These are phyloP conservation scores for Neofusicoccum umdonicola DNA, from an alignment of 2,329 filamentous ascomycete species.

Conservation along the genomic window DNA sequence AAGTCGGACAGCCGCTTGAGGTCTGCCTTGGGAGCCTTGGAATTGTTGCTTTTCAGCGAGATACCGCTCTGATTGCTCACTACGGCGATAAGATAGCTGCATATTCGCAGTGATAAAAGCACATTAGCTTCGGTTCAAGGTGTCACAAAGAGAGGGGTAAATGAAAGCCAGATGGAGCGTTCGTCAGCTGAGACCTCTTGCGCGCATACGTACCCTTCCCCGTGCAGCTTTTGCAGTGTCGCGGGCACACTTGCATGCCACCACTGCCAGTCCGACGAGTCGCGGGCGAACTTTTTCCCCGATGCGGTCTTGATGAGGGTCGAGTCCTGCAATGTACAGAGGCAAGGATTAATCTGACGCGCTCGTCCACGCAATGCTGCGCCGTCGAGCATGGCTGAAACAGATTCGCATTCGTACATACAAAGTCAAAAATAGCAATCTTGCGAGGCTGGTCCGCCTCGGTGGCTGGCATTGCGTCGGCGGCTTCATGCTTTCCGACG, in stretches of 20 bases:
- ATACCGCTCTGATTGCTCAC: conserved; percentile 89
- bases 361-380: not conserved
- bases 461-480: conserved; percentile 20
- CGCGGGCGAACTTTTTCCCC: conserved; percentile 72
- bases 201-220: conserved; percentile 58
- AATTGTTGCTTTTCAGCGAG: conserved; percentile 67
- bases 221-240: conserved; percentile 65
- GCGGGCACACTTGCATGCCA: conserved; percentile 73
- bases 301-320: conserved; percentile 80
- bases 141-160: conserved; percentile 16
- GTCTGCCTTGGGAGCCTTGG: conserved; percentile 67
- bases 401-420: conserved; percentile 23
- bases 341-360: conserved; percentile 12
- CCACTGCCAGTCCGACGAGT: conserved; percentile 88
- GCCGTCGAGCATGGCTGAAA: conserved; percentile 11
- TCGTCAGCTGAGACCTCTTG: conserved; percentile 18
- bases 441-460: conserved; percentile 23
- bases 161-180: conserved; percentile 12
- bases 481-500: conserved; percentile 66
- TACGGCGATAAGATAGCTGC: conserved; percentile 71
- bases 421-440: conserved; percentile 41
- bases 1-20: conserved; percentile 72
- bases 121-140: conserved; percentile 10
- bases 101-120: not conserved
- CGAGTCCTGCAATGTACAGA: conserved; percentile 62